Base-by-base conservation (phyloP, 495 filamentous ascomycete species). In the Apiosordaria backusii region DNA sequence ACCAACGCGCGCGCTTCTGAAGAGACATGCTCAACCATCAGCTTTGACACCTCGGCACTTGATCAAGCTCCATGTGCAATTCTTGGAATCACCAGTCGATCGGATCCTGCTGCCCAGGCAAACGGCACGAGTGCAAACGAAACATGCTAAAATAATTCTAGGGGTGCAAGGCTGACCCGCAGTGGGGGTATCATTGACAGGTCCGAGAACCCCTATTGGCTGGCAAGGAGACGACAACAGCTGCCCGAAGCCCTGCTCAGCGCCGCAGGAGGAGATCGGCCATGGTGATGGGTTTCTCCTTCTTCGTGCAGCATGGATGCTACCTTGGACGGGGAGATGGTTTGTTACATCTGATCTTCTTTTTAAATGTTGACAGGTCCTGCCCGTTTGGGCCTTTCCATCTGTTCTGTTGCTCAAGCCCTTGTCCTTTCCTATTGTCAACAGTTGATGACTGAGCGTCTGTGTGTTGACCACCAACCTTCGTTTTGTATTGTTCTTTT, bases 391-490 rank as follows among this genome's bases (percentile, higher is more conserved):
- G 35, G 25, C 19, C 54, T 60, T 35, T 19, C 16, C 59, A 67
- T 35, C 60, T 50, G 65, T 60, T 40, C 65, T 62, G n/a, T n/a
- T 54, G 58, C 40, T 50, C 35, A 45, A 45, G 35, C 1, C 35
- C 35, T 45, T 45, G 35, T 45, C 35, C 29, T 54, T 67, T 22
- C 40, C 40, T 53, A 53, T 53, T 62, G 60, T 62, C 9, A 1
- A 45, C 35, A 45, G 5, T 52, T 63, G 65, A 63, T 53, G 22
- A 27, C 54, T 24, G 22, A 63, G 62, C 59, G 40, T 63, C 50
- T 29, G 40, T 58, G 65, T 67, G 60, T 67, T 67, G 60, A 63
- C 55, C 65, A 63, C 65, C 65, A 54, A 62, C 65, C 16, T 53
- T 63, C 45, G 40, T 63, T 67, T 67, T 59, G 27, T 63, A 52